These are phyloP conservation scores for Metschnikowia proteae DNA, from an alignment of 805 yeast species.

Conservation along the genomic window DNA sequence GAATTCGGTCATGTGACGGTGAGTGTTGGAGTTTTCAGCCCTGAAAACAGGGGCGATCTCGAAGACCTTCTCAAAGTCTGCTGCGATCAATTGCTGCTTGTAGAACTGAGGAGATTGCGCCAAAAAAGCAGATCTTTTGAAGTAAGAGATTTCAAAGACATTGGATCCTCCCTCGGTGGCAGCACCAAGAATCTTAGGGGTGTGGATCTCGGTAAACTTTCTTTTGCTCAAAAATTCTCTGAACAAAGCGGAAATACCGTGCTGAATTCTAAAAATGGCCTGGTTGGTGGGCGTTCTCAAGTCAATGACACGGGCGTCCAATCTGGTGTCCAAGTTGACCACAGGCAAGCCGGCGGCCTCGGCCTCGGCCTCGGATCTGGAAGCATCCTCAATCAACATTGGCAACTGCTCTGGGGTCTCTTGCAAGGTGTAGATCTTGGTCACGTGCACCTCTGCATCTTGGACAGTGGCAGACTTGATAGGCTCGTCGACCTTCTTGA, in stretches of 20 bases:
- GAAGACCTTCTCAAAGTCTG: conserved; percentile 93
- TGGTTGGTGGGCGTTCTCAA: conserved; percentile 96
- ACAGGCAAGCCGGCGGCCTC: conserved; percentile 88
- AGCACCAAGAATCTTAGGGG: conserved; percentile 93
- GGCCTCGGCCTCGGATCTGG: conserved; percentile 91
- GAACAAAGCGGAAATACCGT: conserved; percentile 84
- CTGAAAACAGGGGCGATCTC: conserved; percentile 98
- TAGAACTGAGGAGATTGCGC: conserved; percentile 98
- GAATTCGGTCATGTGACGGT: conserved; percentile 99
- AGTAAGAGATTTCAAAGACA: conserved; percentile 90
- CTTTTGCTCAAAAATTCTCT: conserved; percentile 73
- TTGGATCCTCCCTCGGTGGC: conserved; percentile 98
- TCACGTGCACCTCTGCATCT: conserved; percentile 79
- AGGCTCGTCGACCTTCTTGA: conserved; percentile 78
- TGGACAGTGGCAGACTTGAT: conserved; percentile 89
- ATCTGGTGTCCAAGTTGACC: conserved; percentile 93
- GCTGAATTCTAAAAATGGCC: conserved; percentile 90
- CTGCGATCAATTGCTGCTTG: conserved; percentile 97
- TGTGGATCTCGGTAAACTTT: conserved; percentile 86
- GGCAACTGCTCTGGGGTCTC: conserved; percentile 94
- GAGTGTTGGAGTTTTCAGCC: conserved; percentile 98
- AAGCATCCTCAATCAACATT: conserved; percentile 91
- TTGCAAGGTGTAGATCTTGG: conserved; percentile 69
- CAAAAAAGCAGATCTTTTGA: conserved; percentile 86
- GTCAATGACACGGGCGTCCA: conserved; percentile 93